Evolutionary conservation across 129 eudicot species (phyloP), one percentile per base, ranked within the genome.

Genomic region (Tanacetum coccineum): DNA sequence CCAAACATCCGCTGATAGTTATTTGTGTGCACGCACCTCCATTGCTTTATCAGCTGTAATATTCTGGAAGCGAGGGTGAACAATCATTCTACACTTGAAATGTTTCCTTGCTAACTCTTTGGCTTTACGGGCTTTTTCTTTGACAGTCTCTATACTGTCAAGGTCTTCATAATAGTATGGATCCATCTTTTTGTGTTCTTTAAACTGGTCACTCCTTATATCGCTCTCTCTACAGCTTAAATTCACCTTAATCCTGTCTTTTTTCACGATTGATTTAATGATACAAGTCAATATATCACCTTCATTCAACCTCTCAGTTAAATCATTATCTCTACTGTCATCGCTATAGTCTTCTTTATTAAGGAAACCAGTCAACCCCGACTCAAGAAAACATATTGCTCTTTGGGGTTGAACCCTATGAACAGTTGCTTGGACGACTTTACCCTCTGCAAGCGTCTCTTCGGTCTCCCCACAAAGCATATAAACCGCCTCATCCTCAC

Each of bases 391-490:
- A 66, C 97, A 89, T 13, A 79, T 66, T 7, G 94, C 99, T 64
- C 85, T 76, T 54, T 80, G 87, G n/a, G 90, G 76, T 49, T 82
- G 95, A 49, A 94, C 97, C 71, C 90, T 81, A 32, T 94, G 94
- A 64, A 94, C 83, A 26, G 97, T 94, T 53, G 85, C 99, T 56
- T 89, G 95, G 64, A 94, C 95, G 39, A 74, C 81, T 71, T 81
- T 85, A 77, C 99, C 99, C 84, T 87, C 99, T 9, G 85, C 71
- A 25, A 94, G 74, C 1, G 92, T 79, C 28, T 81, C 89, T 64
- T 87, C 95, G 0, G 82, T 82, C 81, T 94, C 99, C 18, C 99
- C 99, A 26, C 88, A 73, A n/a, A 94, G 60, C 99, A 94, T 84
- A 70, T 72, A 83, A 73, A 94, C 84, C 68, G 73, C 94, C 25